These are phyloP conservation scores for Daldinia loculata DNA, from an alignment of 495 filamentous ascomycete genomes.

Conservation along the genomic window DNA sequence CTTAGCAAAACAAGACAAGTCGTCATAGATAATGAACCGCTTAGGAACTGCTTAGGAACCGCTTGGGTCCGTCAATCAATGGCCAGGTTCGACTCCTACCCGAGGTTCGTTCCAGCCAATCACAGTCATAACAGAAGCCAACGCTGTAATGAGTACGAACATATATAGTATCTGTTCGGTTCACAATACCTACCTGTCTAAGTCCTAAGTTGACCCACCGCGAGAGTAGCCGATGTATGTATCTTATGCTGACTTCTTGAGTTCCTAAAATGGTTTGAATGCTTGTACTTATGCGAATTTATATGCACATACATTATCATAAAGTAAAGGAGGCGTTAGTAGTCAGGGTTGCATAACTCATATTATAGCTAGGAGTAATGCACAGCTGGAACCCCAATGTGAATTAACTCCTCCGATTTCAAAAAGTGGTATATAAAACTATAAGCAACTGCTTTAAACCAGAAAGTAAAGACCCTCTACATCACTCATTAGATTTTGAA, in stretches of 20 bases:
- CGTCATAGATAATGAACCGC: constrained; percentile 18
- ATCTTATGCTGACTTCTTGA: not conserved
- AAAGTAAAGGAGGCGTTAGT: not conserved
- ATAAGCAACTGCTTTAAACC: constrained; percentile 26
- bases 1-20: constrained; percentile 3
- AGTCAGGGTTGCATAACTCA: constrained; percentile 14
- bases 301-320: not conserved
- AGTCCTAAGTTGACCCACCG: constrained; percentile 13
- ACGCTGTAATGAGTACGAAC: not conserved
- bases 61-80: not conserved
- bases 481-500: constrained; percentile 30
- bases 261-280: not conserved
- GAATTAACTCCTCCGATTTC: constrained; percentile 25
- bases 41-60: constrained; percentile 1
- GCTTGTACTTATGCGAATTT: not conserved
- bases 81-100: not conserved
- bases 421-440: constrained; percentile 41
- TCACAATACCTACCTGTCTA: not conserved
- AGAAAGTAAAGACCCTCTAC: constrained; percentile 9
- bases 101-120: constrained; percentile 14
- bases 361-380: not conserved
- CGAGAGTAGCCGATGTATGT: not conserved
- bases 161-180: not conserved
- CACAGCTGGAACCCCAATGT: constrained; percentile 10
- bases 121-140: not conserved